Evolutionary conservation across 2,329 filamentous ascomycete species (phyloP), one percentile per base, ranked within the genome.

Genomic region (Trichoderma citrinoviride): DNA sequence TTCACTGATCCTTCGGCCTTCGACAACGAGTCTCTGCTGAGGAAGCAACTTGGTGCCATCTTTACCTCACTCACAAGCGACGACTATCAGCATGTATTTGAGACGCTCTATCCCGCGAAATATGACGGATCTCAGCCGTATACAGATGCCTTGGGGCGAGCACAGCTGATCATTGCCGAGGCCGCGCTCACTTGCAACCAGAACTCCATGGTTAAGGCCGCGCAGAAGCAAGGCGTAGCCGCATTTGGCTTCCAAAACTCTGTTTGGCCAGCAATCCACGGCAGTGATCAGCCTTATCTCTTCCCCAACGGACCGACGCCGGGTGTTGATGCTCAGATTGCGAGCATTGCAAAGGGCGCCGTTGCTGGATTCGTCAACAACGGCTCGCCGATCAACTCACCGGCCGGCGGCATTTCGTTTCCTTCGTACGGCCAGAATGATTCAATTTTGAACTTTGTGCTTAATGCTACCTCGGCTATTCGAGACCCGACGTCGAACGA

Each of bases 121-220:
- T 65, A 65, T n/a, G 46, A 61, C 19, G 63, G 63, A 27, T 61
- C 63, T 40, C 29, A 40, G 15, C 47, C 63, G 14, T 65, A 65
- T 27, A 65, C 27, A 2, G 47, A 50, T 14, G 8, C 56, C 37
- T 15, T 61, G 15, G 63, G 40, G 2, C 46, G 63, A 33, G 63
- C 63, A 19, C 63, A 65, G 15, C 14, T 65, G 12, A 15, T 65
- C 4, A 65, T 65, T 61, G 40, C 46, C 0, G 63, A 65, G 23
- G 44, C 15, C n/a, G 47, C 46, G 23, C 7, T 65, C 8, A 27
- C 47, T 8, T 65, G 63, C 55, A 65, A 65, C 41, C 37, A 65
- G 21, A 61, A 65, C 19, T 5, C 47, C 12, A 33, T 65, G 55
- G n/a, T 61, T 19, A 53, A 65, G 17, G 27, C 63, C 14, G 27